A percentile compares a stretch with the other conserved stretches of the same genome.
phyloP scores from a whole-genome alignment of 306 rosid genomes.

The Glycine latifolia region DNA sequence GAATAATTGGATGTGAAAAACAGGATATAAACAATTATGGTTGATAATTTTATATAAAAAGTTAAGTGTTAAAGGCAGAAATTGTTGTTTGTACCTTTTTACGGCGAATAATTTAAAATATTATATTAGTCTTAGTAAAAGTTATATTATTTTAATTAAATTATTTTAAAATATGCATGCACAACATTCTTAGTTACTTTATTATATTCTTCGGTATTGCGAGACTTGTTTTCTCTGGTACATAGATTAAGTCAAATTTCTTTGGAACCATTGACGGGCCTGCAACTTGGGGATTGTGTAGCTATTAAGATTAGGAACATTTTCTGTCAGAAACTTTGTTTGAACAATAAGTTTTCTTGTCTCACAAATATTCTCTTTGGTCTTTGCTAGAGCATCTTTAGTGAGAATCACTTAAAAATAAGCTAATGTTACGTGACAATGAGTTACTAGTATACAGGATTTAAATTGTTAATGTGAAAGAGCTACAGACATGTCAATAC shows the following conservation, averaged over 20 bases:
- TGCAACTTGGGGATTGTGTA: conserved; percentile 29
- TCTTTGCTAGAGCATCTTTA: conserved; percentile 2
- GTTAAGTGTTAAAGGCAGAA: background rate
- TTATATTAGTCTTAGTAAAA: background rate
- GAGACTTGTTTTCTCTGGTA: background rate
- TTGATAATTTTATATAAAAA: background rate
- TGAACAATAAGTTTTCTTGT: conserved; percentile 44
- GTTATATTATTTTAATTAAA: background rate
- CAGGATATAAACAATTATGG: background rate
- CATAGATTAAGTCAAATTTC: conserved; percentile 8
- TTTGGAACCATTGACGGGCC: background rate
- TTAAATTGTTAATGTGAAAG: background rate
- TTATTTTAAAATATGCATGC: background rate
- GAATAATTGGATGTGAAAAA: background rate
- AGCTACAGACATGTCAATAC: too few relatives aligned
- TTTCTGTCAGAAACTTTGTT: conserved; percentile 41
- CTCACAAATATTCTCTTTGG: conserved; percentile 31
- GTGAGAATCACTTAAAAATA: background rate
- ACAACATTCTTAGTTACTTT: conserved; percentile 6
- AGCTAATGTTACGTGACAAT: background rate
- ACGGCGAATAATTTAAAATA: background rate
- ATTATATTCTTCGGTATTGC: background rate
- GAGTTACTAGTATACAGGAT: background rate
- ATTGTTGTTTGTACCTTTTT: background rate
- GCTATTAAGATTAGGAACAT: conserved; percentile 39